Conservation (phyloP, 139 green algal species). For the Eudorina sp. region DNA sequence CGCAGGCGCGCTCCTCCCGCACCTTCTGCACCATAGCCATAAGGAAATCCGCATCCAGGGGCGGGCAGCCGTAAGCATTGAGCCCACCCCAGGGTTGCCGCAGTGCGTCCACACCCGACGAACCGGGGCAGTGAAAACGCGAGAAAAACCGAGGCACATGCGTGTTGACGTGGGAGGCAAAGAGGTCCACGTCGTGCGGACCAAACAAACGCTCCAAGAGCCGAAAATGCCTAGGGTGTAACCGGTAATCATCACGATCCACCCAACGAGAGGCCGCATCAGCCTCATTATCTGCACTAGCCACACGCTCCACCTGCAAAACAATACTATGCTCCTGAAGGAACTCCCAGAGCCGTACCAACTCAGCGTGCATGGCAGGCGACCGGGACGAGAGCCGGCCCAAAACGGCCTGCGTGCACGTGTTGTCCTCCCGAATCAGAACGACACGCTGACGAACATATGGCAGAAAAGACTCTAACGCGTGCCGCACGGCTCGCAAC, state of each 20-base stretch:
- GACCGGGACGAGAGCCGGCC: not conserved
- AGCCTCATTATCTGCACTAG: not conserved
- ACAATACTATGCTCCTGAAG: not conserved
- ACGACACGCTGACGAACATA: not conserved
- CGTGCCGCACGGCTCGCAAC: conserved; percentile 1
- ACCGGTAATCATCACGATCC: conserved; percentile 9
- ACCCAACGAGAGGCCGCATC: not conserved
- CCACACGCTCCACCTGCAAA: conserved; percentile 19
- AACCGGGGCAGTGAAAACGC: conserved; percentile 4
- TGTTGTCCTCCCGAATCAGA: conserved; percentile 8
- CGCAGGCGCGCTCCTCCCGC: not conserved
- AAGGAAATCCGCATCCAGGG: not conserved
- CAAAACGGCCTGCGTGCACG: conserved; percentile 6
- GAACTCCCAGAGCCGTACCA: not conserved
- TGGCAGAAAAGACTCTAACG: conserved; percentile 12
- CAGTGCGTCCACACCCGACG: not conserved
- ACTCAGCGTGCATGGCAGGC: conserved; percentile 1
- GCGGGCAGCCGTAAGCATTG: conserved; percentile 26
- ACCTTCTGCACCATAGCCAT: conserved; percentile 14
- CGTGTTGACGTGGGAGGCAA: conserved; percentile 6
- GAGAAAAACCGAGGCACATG: conserved; percentile 2
- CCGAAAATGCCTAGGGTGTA: not conserved
- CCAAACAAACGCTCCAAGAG: not conserved
- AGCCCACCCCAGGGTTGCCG: not conserved
- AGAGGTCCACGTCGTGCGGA: conserved; percentile 6